phyloP scores from a whole-genome alignment of 208 protist genomes.

The Acanthamoeba quina region DNA sequence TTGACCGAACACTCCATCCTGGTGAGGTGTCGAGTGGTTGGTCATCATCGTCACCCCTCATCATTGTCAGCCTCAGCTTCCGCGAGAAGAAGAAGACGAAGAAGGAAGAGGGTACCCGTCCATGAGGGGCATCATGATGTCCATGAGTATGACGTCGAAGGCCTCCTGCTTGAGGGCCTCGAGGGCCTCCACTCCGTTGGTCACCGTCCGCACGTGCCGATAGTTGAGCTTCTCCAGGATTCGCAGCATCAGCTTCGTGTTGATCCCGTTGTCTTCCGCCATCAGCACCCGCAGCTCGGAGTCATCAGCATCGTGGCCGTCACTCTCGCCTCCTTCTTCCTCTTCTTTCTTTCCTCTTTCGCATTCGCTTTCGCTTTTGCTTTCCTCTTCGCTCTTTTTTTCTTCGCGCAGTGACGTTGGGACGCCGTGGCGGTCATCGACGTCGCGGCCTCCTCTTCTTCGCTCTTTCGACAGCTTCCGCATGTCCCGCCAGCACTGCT shows the following conservation, averaged over 20 bases:
- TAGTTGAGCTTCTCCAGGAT: constrained; percentile 9
- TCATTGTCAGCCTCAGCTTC: too few species aligned
- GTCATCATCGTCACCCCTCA: too few species aligned
- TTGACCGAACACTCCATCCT: background rate
- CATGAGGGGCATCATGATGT: constrained; percentile 48
- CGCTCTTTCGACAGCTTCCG: background rate
- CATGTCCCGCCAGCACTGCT: background rate
- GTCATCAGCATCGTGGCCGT: background rate
- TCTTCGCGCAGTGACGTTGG: background rate
- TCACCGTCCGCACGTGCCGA: background rate
- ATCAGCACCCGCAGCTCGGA: background rate
- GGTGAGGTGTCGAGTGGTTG: background rate
- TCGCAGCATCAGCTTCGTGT: constrained; percentile 12
- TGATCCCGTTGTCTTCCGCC: constrained; percentile 12
- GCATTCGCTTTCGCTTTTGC: background rate
- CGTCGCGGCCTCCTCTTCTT: background rate
- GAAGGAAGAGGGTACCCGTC: background rate
- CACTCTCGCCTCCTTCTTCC: background rate
- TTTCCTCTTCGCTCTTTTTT: background rate
- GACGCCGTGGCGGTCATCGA: background rate
- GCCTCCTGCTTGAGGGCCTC: background rate
- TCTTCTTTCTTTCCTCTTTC: background rate
- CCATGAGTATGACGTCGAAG: background rate
- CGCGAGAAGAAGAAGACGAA: background rate
- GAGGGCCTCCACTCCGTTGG: background rate